Evolutionary conservation across 306 rosid genomes (phyloP), one percentile per base, ranked within the genome.

Genomic region (Vigna angularis): DNA sequence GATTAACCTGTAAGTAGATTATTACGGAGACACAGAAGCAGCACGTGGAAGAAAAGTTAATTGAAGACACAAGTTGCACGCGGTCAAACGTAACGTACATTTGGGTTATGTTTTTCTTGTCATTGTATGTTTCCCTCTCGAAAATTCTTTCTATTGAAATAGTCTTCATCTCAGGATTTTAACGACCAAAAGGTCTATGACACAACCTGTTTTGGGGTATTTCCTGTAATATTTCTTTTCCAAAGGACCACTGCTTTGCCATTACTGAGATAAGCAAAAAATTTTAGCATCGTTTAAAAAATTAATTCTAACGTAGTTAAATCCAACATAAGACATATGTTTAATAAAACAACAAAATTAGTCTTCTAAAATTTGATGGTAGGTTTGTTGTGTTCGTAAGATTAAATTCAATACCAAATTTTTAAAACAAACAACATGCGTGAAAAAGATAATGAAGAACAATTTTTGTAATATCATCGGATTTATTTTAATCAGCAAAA

Each of bases 121-220:
- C 64, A 69, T 36, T 11, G 16, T 47, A 28, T 63, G 71, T 36
- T 79, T 53, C 20, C 18, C 28, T 69, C 40, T 44, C 24, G 16
- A 32, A 71, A 73, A 47, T 18, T 38, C 72, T 6, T 49, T 32
- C 52, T 17, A 17, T 28, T 10, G 34, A 59, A 59, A 26, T 42
- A 74, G 59, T 45, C 58, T 26, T 14, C 18, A 24, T 67, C 40
- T 4, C 18, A 17, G 16, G 71, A 47, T 49, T 79, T 79, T 50
- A 48, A 61, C 48, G 61, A 26, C 78, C 68, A 66, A 64, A 62
- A 72, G 17, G 30, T 40, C 44, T 14, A 38, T 14, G 66, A 42
- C 69, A 32, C 50, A 48, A 52, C 13, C 72, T 38, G 28, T 28
- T 61, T 53, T 18, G 22, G 74, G 68, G 74, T 53, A 26, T 72